These are phyloP conservation scores for Tulasnella sp. DNA, from an alignment of 768 basidiomycete species.

Conservation along the genomic window DNA sequence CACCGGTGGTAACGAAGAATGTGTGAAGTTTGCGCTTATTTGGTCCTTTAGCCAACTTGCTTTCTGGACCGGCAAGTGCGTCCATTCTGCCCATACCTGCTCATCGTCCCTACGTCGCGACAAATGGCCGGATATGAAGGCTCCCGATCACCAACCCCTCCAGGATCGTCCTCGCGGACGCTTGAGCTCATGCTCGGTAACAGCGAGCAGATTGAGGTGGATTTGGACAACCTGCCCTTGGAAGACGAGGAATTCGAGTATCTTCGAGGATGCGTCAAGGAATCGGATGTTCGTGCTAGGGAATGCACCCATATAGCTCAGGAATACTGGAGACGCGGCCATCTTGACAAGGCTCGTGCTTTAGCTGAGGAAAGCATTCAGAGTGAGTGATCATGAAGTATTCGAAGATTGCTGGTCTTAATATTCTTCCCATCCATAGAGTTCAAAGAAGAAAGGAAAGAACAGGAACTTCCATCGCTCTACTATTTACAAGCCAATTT, in stretches of 20 bases:
- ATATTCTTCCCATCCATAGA: constrained; percentile 43
- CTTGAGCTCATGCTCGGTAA: constrained; percentile 27
- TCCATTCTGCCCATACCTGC: not conserved
- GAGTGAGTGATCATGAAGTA: constrained; percentile 34
- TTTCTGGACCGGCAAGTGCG: not conserved
- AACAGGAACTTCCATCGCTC: constrained; percentile 55
- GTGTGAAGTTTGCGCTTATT: not conserved
- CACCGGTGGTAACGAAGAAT: not conserved
- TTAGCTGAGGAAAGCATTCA: constrained; percentile 55
- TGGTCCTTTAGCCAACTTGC: not conserved
- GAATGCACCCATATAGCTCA: constrained; percentile 61
- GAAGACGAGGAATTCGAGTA: constrained; percentile 26
- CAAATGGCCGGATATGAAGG: not conserved
- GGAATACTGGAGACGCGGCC: constrained; percentile 82
- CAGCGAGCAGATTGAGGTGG: constrained; percentile 37
- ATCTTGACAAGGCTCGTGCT: constrained; percentile 69
- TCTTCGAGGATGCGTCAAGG: constrained; percentile 19
- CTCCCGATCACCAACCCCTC: not conserved
- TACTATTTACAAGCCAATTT: constrained; percentile 83
- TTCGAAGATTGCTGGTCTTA: constrained; percentile 45
- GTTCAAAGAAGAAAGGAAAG: constrained; percentile 37
- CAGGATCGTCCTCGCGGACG: constrained; percentile 2
- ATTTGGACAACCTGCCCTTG: constrained; percentile 36
- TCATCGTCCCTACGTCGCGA: not conserved
- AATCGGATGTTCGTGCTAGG: constrained; percentile 6